phyloP scores from a whole-genome alignment of 495 filamentous ascomycete genomes.

The Penicillium verhagenii region DNA sequence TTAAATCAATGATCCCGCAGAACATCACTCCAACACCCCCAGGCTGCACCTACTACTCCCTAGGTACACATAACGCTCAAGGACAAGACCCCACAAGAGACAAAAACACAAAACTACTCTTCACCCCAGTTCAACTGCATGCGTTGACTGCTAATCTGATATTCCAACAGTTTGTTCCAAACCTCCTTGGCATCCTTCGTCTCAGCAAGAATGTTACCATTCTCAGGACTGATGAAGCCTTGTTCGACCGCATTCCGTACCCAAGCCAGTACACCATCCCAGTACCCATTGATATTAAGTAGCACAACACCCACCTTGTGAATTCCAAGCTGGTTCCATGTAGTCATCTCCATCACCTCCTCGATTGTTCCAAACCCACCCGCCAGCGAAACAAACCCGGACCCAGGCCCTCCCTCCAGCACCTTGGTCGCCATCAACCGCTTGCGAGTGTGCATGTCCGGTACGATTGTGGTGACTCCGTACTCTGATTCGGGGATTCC shows the following conservation, averaged over 20 bases:
- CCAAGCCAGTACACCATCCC: slow-evolving; percentile 82
- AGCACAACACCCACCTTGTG: slow-evolving; percentile 78
- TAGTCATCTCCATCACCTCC: slow-evolving; percentile 93
- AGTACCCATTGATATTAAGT: slow-evolving; percentile 86
- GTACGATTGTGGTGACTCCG: slow-evolving; percentile 81
- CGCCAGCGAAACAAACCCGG: slow-evolving; percentile 84
- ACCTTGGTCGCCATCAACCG: slow-evolving; percentile 87
- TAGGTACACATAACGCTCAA: neutral
- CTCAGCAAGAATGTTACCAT: slow-evolving; percentile 73
- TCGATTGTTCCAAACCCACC: slow-evolving; percentile 95
- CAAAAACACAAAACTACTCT: slow-evolving; percentile 40
- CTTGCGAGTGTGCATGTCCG: slow-evolving; percentile 95
- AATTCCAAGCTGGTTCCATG: slow-evolving; percentile 97
- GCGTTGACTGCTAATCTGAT: slow-evolving; percentile 68
- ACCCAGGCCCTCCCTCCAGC: slow-evolving; percentile 72
- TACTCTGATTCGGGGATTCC: slow-evolving; percentile 68
- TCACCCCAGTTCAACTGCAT: slow-evolving; percentile 80
- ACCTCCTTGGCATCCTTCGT: slow-evolving; percentile 71
- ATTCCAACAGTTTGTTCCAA: slow-evolving; percentile 65
- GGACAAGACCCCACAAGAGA: slow-evolving; percentile 9
- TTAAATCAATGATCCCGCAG: neutral
- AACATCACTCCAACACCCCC: neutral
- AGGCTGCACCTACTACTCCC: neutral
- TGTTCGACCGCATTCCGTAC: slow-evolving; percentile 71
- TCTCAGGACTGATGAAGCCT: slow-evolving; percentile 70